Evolutionary conservation across 2,329 filamentous ascomycete species (phyloP).

Genomic region (Fusarium pilosicola): DNA sequence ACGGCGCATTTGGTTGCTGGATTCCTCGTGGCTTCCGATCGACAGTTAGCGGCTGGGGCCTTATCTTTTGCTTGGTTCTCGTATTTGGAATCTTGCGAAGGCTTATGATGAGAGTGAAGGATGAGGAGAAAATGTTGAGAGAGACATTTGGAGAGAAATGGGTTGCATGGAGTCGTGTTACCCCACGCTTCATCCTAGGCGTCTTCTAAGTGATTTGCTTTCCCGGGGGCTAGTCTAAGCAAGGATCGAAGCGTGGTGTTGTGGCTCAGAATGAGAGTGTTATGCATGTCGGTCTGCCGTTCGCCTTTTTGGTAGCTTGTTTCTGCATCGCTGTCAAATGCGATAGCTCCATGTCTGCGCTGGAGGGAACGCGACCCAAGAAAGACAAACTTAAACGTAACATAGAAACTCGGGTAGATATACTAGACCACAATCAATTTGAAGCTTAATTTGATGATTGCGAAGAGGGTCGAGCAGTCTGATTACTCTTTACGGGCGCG

Average conservation of each 20-base stretch:
- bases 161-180: background rate
- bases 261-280: background rate
- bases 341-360: background rate
- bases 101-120: background rate
- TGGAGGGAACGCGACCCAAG: rapidly evolving
- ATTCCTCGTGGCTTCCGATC: background rate
- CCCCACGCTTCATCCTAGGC: background rate
- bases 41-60: background rate
- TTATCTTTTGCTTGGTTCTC: background rate
- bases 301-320: background rate
- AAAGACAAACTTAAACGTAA: too few species aligned
- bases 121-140: background rate
- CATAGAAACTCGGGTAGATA: rapidly evolving
- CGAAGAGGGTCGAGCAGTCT: background rate
- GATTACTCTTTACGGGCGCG: rapidly evolving
- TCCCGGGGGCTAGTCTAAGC: rapidly evolving
- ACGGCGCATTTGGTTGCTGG: background rate
- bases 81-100: background rate
- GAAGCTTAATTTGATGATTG: too few species aligned
- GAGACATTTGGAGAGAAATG: background rate
- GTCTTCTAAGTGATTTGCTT: background rate
- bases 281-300: background rate
- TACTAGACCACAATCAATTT: too few species aligned
- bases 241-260: background rate
- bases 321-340: too few species aligned